These are phyloP conservation scores for Spergularia marina DNA, from an alignment of 148 eudicot genomes.

Conservation along the genomic window DNA sequence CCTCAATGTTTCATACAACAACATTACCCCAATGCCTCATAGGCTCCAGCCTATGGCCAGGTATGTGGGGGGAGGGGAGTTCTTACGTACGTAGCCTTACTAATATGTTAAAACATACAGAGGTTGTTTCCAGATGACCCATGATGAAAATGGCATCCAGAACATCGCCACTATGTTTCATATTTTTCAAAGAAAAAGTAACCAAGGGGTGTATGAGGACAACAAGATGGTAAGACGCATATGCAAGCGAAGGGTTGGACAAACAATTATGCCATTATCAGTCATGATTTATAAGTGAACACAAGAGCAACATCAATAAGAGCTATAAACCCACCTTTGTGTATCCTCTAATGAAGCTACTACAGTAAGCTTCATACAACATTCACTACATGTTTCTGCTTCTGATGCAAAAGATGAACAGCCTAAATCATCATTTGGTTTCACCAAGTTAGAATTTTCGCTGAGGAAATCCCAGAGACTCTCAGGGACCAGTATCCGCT, in stretches of 20 bases:
- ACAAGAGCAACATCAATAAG: not conserved
- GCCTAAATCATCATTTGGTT: conserved; percentile 75
- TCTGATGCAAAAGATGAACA: conserved; percentile 67
- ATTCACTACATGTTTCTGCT: conserved; percentile 61
- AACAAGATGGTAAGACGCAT: not conserved
- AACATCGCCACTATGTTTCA: too few species aligned
- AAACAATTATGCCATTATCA: not conserved
- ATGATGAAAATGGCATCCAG: too few species aligned
- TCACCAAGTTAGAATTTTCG: conserved; percentile 63
- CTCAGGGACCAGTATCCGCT: conserved; percentile 78
- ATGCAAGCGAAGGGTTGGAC: not conserved
- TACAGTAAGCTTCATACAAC: conserved; percentile 63
- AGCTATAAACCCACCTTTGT: conserved; percentile 46
- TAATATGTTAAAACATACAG: too few species aligned
- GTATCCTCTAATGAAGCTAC: conserved; percentile 65
- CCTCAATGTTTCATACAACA: too few species aligned
- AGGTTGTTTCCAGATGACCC: too few species aligned
- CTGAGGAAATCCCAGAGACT: conserved; percentile 73
- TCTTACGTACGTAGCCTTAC: too few species aligned
- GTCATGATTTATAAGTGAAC: not conserved
- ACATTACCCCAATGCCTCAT: too few species aligned
- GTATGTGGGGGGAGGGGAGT: too few species aligned
- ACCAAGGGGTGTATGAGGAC: not conserved
- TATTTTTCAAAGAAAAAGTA: too few species aligned
- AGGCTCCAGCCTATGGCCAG: too few species aligned